A percentile compares a stretch with the other conserved stretches of the same genome.
Evolutionary conservation across 1,139 yeast species (phyloP).

Genomic region (Ogataea hybrid): DNA sequence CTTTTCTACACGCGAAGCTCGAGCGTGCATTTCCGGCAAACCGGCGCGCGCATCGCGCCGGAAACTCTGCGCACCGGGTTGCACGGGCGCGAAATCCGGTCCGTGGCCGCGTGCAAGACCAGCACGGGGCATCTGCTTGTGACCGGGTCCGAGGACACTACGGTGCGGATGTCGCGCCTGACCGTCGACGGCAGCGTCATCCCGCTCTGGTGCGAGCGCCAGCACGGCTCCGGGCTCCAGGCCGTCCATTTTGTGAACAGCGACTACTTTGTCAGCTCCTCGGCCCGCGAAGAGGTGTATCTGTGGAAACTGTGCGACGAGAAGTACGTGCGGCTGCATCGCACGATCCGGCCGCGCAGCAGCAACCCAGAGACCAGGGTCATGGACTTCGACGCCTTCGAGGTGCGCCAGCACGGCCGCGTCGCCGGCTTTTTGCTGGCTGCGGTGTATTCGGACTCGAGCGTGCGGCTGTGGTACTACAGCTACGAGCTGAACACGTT

Average conservation of each 20-base stretch:
- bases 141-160: slow-evolving; percentile 89
- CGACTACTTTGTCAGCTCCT: slow-evolving; percentile 59
- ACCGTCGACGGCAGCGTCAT: slow-evolving; percentile 39
- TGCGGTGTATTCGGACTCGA: slow-evolving; percentile 84
- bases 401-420: slow-evolving; percentile 25
- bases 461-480: slow-evolving; percentile 64
- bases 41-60: slow-evolving; percentile 18
- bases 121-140: slow-evolving; percentile 42
- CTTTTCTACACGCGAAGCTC: slow-evolving; percentile 60
- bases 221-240: slow-evolving; percentile 89
- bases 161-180: slow-evolving; percentile 57
- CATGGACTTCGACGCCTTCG: slow-evolving; percentile 69
- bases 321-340: slow-evolving; percentile 46
- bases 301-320: slow-evolving; percentile 61
- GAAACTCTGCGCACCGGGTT: slow-evolving; percentile 54
- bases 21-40: slow-evolving; percentile 34
- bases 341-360: slow-evolving; percentile 45
- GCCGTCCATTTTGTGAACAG: slow-evolving; percentile 59
- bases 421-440: slow-evolving; percentile 50
- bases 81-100: slow-evolving; percentile 88
- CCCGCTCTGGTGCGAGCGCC: slow-evolving; percentile 62
- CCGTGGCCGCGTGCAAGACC: slow-evolving; percentile 42
- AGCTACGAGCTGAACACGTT: slow-evolving; percentile 39
- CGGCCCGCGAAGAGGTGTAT: slow-evolving; percentile 87
- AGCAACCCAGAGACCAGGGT: slow-evolving; percentile 79